Conservation (phyloP, 495 filamentous ascomycete genomes). For the Penicillium subrubescens region DNA sequence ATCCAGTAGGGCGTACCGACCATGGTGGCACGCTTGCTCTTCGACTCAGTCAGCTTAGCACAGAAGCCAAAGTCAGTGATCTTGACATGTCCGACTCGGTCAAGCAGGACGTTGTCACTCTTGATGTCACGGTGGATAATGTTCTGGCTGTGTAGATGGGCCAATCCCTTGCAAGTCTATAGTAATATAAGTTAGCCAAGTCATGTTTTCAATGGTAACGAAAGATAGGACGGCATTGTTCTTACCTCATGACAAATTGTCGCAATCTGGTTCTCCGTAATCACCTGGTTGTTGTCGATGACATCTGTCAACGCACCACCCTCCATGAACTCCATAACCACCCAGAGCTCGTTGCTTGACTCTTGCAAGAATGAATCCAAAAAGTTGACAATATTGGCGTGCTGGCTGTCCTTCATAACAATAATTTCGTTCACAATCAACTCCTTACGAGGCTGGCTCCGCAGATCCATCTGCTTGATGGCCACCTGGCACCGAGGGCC, state of each 20-base stretch:
- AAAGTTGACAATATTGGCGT: slow-evolving; percentile 98
- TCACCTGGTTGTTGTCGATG: slow-evolving; percentile 91
- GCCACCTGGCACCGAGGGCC: slow-evolving; percentile 81
- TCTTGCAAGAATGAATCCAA: slow-evolving; percentile 95
- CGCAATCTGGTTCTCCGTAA: slow-evolving; percentile 94
- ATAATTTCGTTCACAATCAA: slow-evolving; percentile 99
- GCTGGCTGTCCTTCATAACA: slow-evolving; percentile 98
- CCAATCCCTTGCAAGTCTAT: slow-evolving; percentile 92
- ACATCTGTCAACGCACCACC: slow-evolving; percentile 97
- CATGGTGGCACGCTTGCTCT: slow-evolving; percentile 98
- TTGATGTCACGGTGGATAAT: slow-evolving; percentile 99
- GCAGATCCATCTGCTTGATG: slow-evolving; percentile 99
- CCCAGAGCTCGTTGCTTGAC: slow-evolving; percentile 91
- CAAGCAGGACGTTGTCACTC: slow-evolving; percentile 94
- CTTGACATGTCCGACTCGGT: slow-evolving; percentile 93
- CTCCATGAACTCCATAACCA: slow-evolving; percentile 99
- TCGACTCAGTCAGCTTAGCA: slow-evolving; percentile 95
- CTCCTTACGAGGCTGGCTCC: slow-evolving; percentile 96
- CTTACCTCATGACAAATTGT: slow-evolving; percentile 97
- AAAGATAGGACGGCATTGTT: slow-evolving; percentile 13
- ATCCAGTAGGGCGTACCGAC: slow-evolving; percentile 99
- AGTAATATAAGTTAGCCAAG: not conserved
- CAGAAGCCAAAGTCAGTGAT: slow-evolving; percentile 99
- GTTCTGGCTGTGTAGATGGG: slow-evolving; percentile 90
- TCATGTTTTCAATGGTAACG: not conserved